These are phyloP conservation scores for Trametes cubensis DNA, from an alignment of 768 basidiomycete genomes.

Conservation along the genomic window DNA sequence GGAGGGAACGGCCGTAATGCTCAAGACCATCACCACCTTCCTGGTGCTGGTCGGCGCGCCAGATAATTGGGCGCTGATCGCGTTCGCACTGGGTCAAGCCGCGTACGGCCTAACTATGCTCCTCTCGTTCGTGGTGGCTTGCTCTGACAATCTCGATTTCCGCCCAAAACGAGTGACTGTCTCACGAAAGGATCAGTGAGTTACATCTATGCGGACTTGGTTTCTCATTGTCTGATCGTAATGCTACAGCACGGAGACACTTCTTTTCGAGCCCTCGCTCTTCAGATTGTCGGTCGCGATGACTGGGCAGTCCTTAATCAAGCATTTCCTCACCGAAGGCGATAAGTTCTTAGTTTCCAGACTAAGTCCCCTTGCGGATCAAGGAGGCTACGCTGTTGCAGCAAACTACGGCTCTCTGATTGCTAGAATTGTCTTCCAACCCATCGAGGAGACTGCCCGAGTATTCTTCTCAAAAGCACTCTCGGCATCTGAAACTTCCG, in stretches of 20 bases:
- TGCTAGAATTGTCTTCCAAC: conserved; percentile 92
- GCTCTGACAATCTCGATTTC: conserved; percentile 26
- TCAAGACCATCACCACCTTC: conserved; percentile 76
- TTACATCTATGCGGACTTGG: background rate
- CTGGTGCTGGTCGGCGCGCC: conserved; percentile 50
- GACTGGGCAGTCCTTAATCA: conserved; percentile 86
- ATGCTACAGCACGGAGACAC: conserved; percentile 24
- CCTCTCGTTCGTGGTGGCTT: conserved; percentile 49
- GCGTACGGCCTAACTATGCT: conserved; percentile 67
- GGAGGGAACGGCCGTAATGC: conserved; percentile 80
- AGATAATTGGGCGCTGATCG: conserved; percentile 64
- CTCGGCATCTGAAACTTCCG: conserved; percentile 30
- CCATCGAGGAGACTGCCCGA: conserved; percentile 90
- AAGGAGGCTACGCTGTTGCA: conserved; percentile 94
- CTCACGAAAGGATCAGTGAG: conserved; percentile 36
- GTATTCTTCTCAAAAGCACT: conserved; percentile 81
- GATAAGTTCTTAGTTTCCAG: conserved; percentile 89
- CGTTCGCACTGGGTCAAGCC: conserved; percentile 86
- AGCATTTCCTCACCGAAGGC: conserved; percentile 94
- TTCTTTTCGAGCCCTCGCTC: conserved; percentile 49
- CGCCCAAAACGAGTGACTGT: conserved; percentile 25
- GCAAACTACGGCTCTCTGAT: conserved; percentile 97
- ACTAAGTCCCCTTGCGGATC: conserved; percentile 81
- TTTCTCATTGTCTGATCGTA: background rate
- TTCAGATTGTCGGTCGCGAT: conserved; percentile 76